Percentiles rank a stretch among this genome's conserved stretches.
phyloP scores from a whole-genome alignment of 139 green algal genomes.

The Auxenochlorella pyrenoidosa region DNA sequence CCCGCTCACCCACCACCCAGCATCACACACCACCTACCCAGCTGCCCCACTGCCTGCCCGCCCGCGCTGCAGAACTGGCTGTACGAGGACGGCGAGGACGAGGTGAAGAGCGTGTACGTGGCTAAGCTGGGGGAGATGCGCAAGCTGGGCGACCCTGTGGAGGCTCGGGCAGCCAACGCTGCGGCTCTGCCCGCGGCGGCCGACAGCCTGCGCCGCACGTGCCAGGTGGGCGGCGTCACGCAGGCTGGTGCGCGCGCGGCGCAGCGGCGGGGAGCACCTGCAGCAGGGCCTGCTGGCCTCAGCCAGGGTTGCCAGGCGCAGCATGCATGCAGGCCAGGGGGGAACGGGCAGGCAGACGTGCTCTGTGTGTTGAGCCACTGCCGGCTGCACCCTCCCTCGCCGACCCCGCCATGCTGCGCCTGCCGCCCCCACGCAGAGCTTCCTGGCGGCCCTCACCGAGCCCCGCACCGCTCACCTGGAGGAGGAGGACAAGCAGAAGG shows the following conservation, averaged over 20 bases:
- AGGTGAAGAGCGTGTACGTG: conserved; percentile 91
- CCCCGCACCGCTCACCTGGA: conserved; percentile 84
- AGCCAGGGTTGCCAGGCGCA: background rate
- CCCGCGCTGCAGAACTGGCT: conserved; percentile 92
- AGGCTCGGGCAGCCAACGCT: conserved; percentile 59
- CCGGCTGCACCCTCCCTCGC: background rate
- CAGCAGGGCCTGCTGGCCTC: background rate
- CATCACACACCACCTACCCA: too few relatives aligned
- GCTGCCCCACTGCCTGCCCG: background rate
- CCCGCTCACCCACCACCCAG: too few relatives aligned
- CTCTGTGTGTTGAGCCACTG: background rate
- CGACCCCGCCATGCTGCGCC: background rate
- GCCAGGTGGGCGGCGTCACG: conserved; percentile 24
- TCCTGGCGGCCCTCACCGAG: conserved; percentile 61
- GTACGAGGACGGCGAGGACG: conserved; percentile 98
- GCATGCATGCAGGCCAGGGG: background rate
- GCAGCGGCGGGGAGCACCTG: background rate
- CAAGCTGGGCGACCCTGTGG: conserved; percentile 74
- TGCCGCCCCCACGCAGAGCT: conserved; percentile 44
- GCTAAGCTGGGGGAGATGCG: conserved; percentile 92
- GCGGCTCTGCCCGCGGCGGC: conserved; percentile 39
- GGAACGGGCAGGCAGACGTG: too few relatives aligned
- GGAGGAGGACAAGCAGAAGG: conserved; percentile 78
- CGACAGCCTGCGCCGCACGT: conserved; percentile 34
- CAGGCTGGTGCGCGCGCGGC: background rate